Evolutionary conservation across 208 protist genomes (phyloP), one percentile per base, ranked within the genome.

Genomic region (Crithidia bombi): DNA sequence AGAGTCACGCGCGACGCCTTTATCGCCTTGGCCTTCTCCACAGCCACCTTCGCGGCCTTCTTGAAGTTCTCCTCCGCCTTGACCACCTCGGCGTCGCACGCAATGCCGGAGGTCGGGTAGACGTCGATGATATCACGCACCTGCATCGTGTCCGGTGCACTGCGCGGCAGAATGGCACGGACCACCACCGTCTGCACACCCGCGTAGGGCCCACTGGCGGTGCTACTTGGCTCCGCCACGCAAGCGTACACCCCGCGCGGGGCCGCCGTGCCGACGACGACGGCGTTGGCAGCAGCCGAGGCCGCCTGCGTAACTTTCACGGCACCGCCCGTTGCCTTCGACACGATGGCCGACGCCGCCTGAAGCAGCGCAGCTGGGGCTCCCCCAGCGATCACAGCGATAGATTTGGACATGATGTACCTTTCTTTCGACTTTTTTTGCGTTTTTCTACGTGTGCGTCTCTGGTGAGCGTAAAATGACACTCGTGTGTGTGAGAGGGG

Each of bases 61-160:
- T 56, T 68, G 74, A 86, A 92, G 51, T 70, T 78, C 43, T 49
- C 78, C 46, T 38, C 72, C 10, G 88, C 90, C 30, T 65, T 39
- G 70, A 78, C 56, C 41, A 76, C 51, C 77, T 93, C 90, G 9
- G 23, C 75, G 32, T 80, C 66, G 59, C 71, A 69, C 36, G 78
- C 75, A 41, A 96, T 91, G 54, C 90, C 90, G 5, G 87, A 82
- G 36, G 80, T 72, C 25, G 81, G 74, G 59, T 83, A 91, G 3
- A 92, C 85, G 47, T 96, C 90, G 14, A 96, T n/a, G 12, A 79
- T 62, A 50, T 96, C 90, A 21, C 90, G 87, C 72, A 91, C 65
- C 75, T 86, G 86, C 62, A 96, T 74, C 32, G 57, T 72, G 30
- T 83, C 84, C 25, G 69, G 56, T 30, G 78, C 65, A 9, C 65